Evolutionary conservation across 495 filamentous ascomycete genomes (phyloP).

Genomic region (Talaromyces wortmannii): DNA sequence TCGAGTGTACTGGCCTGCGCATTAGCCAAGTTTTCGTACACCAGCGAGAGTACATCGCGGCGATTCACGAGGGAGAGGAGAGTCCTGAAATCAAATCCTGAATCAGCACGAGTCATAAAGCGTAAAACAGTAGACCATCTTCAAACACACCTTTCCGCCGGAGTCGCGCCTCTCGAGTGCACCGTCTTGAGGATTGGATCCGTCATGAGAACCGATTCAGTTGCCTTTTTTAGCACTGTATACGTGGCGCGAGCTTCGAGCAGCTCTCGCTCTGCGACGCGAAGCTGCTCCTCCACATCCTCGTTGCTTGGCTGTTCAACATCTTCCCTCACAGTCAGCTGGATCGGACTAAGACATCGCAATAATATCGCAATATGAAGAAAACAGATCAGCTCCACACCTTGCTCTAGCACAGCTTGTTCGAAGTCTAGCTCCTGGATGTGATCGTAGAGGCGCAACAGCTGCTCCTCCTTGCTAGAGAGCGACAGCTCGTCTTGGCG

Average conservation of each 20-base stretch:
- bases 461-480: conserved; percentile 52
- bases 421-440: conserved; percentile 65
- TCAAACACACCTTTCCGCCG: conserved; percentile 55
- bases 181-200: conserved; percentile 73
- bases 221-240: conserved; percentile 57
- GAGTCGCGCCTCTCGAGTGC: conserved; percentile 59
- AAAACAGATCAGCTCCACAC: conserved; percentile 13
- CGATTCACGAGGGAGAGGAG: conserved; percentile 58
- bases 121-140: not conserved
- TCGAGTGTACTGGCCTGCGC: conserved; percentile 38
- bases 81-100: conserved; percentile 35
- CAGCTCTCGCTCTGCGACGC: conserved; percentile 53
- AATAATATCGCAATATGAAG: not conserved
- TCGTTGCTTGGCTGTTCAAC: conserved; percentile 21
- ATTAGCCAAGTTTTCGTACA: conserved; percentile 48
- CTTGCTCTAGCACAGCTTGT: conserved; percentile 57
- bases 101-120: not conserved
- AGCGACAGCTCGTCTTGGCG: conserved; percentile 43
- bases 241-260: conserved; percentile 64
- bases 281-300: conserved; percentile 43
- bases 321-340: conserved; percentile 4
- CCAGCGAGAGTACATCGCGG: conserved; percentile 57
- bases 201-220: conserved; percentile 57
- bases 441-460: conserved; percentile 62
- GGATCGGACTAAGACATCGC: not conserved